Percentiles rank a stretch among this genome's conserved stretches.
phyloP scores from a whole-genome alignment of 768 basidiomycete genomes.

The Fomitopsis serialis region DNA sequence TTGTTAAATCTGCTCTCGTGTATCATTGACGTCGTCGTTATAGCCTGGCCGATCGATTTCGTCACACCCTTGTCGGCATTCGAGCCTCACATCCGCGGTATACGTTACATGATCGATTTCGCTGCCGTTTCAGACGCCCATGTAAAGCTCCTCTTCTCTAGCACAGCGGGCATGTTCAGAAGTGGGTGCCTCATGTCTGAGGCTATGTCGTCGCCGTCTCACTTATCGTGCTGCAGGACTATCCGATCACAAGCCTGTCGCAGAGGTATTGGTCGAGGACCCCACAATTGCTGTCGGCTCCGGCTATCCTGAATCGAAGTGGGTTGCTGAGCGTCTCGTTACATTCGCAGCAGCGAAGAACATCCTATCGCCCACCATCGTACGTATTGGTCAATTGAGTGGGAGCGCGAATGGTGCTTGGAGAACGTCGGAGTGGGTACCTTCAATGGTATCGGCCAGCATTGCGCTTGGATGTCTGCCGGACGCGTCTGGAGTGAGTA shows the following conservation, averaged over 20 bases:
- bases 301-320: conserved; percentile 36
- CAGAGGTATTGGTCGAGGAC: conserved; percentile 5
- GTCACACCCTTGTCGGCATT: neutral
- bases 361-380: conserved; percentile 25
- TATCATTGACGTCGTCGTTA: neutral
- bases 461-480: neutral
- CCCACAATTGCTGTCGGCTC: neutral
- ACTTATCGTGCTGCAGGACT: neutral
- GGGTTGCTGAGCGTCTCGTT: conserved; percentile 32
- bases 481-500: neutral
- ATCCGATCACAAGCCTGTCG: neutral
- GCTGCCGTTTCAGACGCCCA: neutral
- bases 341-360: conserved; percentile 22
- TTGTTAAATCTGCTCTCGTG: too few relatives aligned
- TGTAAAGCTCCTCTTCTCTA: neutral
- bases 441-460: conserved; percentile 26
- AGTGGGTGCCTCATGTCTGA: neutral
- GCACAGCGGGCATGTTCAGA: neutral
- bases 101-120: neutral
- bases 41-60: conserved; percentile 3
- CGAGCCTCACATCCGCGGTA: neutral
- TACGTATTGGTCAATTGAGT: conserved; percentile 40
- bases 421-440: conserved; percentile 41
- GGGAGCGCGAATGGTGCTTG: conserved; percentile 37
- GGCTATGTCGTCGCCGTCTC: neutral